Percentiles rank a stretch among this genome's conserved stretches.
Evolutionary conservation across 1,284 basidiomycete species (phyloP).

Genomic region (Puccinia novopanici): DNA sequence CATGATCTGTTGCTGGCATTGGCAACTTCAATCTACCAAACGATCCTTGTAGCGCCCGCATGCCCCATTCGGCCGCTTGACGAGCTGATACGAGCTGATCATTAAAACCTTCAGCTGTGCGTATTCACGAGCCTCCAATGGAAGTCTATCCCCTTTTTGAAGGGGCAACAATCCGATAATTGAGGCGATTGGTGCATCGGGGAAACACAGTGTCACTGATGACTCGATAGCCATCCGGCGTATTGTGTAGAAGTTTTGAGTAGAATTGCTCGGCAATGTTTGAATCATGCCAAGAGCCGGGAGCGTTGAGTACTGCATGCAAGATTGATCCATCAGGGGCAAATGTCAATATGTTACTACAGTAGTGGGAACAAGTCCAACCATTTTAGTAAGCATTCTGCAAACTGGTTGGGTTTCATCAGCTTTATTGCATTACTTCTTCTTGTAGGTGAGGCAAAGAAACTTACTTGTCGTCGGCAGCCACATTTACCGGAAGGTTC

Average conservation of each 20-base stretch:
- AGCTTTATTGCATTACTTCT: neutral
- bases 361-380: neutral
- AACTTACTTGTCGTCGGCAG: constrained; percentile 11
- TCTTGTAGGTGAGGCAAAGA: neutral
- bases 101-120: neutral
- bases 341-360: neutral
- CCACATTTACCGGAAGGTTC: neutral
- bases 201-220: constrained; percentile 2
- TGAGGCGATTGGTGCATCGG: neutral
- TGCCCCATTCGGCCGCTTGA: constrained; percentile 19
- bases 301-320: constrained; percentile 58
- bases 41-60: neutral
- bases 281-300: constrained; percentile 42
- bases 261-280: neutral
- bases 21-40: neutral
- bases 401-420: neutral
- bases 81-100: neutral
- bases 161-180: neutral
- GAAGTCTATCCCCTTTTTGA: neutral
- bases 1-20: neutral
- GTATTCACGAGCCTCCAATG: neutral
- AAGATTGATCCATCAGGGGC: constrained; percentile 56
- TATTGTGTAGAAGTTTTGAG: neutral
- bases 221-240: neutral
- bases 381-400: neutral